Conservation (phyloP, 164 flowering plant species). For the Vitis rotundifolia region DNA sequence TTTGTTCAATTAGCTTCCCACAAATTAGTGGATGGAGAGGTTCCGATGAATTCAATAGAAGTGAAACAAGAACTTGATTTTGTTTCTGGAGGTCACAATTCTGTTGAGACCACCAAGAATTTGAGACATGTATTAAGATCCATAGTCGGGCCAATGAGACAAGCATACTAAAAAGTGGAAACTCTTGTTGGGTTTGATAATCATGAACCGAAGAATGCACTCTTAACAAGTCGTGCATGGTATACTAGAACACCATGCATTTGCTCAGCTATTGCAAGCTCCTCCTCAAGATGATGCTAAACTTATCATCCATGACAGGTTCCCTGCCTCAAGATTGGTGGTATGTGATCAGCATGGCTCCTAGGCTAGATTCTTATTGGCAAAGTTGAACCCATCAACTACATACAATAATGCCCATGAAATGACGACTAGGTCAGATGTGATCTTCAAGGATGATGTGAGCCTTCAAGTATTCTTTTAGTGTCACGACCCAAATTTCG, state of each 20-base stretch:
- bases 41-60: constrained; percentile 21
- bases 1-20: constrained; percentile 10
- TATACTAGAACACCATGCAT: no score
- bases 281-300: constrained; percentile 84
- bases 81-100: constrained; percentile 13
- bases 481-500: no score
- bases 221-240: no score
- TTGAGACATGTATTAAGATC: no score
- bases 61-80: constrained; percentile 24
- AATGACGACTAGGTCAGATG: constrained; percentile 79
- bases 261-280: constrained; percentile 75
- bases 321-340: no score
- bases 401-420: constrained; percentile 76
- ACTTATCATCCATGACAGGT: constrained; percentile 58
- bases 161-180: no score
- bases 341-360: constrained; percentile 99
- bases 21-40: constrained; percentile 22
- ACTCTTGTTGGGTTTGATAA: no score
- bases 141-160: no score
- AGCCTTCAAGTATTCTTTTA: constrained; percentile 91
- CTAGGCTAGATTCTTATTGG: constrained; percentile 93
- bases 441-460: constrained; percentile 93
- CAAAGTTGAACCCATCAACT: constrained; percentile 89
- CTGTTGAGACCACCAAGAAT: constrained; percentile 25
- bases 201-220: no score